Conservation (phyloP, 129 eudicot species). For the Arctium minus region DNA sequence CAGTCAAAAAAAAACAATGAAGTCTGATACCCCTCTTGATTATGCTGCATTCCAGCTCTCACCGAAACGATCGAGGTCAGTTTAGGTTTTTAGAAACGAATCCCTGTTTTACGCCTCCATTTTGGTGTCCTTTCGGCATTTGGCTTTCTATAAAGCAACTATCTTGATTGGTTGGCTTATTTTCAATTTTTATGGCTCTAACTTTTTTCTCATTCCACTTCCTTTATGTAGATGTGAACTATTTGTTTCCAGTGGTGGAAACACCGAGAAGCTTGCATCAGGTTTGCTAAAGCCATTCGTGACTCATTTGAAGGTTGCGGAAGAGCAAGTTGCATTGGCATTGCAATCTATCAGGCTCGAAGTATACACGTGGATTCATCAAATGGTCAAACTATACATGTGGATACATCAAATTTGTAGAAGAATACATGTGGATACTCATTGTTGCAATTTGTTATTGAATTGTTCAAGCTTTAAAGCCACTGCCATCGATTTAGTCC, state of each 20-base stretch:
- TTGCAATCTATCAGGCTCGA: conserved; percentile 69
- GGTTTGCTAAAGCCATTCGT: conserved; percentile 79
- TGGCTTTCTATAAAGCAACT: too few relatives aligned
- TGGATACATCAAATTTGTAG: too few relatives aligned
- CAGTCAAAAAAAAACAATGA: conserved; percentile 33
- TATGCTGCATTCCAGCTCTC: conserved; percentile 84
- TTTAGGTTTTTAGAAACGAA: not conserved
- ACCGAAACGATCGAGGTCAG: conserved; percentile 72
- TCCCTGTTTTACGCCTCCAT: too few relatives aligned
- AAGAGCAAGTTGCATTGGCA: conserved; percentile 63
- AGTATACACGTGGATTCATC: not conserved
- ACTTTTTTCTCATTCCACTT: not conserved
- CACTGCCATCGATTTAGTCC: too few relatives aligned
- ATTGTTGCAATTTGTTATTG: too few relatives aligned
- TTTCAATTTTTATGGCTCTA: not conserved
- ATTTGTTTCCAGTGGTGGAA: conserved; percentile 67
- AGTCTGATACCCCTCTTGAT: conserved; percentile 58
- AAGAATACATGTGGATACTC: too few relatives aligned
- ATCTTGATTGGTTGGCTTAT: not conserved
- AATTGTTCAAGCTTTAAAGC: too few relatives aligned
- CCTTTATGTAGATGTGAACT: conserved; percentile 59
- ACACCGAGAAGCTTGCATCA: conserved; percentile 70
- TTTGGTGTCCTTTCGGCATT: too few relatives aligned
- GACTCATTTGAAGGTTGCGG: conserved; percentile 67
- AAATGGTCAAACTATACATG: too few relatives aligned